These are phyloP conservation scores for Anisodus tanguticus DNA, from an alignment of 257 asterid genomes.

Conservation along the genomic window DNA sequence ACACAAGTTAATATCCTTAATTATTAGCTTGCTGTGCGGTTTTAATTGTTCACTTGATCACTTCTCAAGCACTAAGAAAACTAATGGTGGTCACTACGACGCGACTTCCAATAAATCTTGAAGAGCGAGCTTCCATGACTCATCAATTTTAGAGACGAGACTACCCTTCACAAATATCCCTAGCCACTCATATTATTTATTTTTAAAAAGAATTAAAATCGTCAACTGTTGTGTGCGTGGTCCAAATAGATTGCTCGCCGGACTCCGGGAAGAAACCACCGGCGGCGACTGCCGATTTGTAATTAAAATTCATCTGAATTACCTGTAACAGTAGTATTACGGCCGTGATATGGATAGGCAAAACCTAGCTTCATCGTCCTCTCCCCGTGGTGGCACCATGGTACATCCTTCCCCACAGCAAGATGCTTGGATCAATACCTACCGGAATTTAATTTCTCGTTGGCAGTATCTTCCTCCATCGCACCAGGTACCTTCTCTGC, in stretches of 20 bases:
- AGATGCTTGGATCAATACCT: slow-evolving; percentile 74
- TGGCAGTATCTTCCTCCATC: slow-evolving; percentile 63
- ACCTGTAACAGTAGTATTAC: neutral
- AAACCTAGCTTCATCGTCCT: slow-evolving; percentile 79
- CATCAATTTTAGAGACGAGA: slow-evolving; percentile 15
- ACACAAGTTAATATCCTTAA: too few species aligned
- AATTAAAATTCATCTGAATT: neutral
- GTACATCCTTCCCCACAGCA: slow-evolving; percentile 51
- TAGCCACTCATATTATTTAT: neutral
- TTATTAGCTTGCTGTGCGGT: too few species aligned
- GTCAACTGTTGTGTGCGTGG: neutral
- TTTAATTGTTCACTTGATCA: too few species aligned
- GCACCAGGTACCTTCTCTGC: slow-evolving; percentile 53
- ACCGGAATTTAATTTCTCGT: slow-evolving; percentile 57
- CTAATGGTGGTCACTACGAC: neutral
- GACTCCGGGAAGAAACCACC: neutral
- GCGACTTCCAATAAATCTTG: slow-evolving; percentile 7
- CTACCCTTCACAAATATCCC: slow-evolving; percentile 23
- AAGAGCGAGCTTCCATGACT: slow-evolving; percentile 15
- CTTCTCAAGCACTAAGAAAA: too few species aligned
- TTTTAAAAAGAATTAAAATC: neutral
- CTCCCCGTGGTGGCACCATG: slow-evolving; percentile 24
- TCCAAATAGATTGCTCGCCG: neutral
- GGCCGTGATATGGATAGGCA: slow-evolving; percentile 57
- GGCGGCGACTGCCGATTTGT: too few species aligned